These are phyloP conservation scores for Camellia granthamiana DNA, from an alignment of 148 eudicot genomes.

Conservation along the genomic window DNA sequence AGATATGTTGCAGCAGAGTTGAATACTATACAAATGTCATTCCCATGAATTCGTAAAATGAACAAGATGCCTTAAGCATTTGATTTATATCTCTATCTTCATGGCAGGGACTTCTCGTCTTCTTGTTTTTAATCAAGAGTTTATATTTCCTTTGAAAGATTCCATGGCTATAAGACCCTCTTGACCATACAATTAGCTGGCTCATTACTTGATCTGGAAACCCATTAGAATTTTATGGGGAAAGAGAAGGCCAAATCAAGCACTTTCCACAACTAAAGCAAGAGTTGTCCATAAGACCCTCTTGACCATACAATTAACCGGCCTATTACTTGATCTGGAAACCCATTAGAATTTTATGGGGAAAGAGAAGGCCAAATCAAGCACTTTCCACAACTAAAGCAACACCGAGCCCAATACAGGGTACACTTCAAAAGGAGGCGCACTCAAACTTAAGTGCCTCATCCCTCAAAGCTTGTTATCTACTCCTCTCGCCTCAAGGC, in stretches of 20 bases:
- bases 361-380: background rate
- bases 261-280: background rate
- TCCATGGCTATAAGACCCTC: background rate
- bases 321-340: background rate
- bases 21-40: background rate
- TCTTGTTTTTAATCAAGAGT: background rate
- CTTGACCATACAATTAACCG: background rate
- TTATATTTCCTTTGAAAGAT: background rate
- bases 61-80: background rate
- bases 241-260: background rate
- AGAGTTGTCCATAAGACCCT: background rate
- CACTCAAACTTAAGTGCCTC: background rate
- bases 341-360: background rate
- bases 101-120: too few relatives aligned
- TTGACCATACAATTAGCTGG: background rate
- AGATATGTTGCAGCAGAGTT: background rate
- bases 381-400: background rate
- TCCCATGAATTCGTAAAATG: slow-evolving; percentile 2
- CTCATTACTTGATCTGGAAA: background rate
- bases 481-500: background rate
- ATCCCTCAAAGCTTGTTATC: background rate
- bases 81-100: too few relatives aligned
- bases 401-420: too few relatives aligned
- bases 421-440: background rate
- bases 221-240: background rate